Evolutionary conservation across 1,284 basidiomycete species (phyloP).

Genomic region (Ceratobasidium sp.): DNA sequence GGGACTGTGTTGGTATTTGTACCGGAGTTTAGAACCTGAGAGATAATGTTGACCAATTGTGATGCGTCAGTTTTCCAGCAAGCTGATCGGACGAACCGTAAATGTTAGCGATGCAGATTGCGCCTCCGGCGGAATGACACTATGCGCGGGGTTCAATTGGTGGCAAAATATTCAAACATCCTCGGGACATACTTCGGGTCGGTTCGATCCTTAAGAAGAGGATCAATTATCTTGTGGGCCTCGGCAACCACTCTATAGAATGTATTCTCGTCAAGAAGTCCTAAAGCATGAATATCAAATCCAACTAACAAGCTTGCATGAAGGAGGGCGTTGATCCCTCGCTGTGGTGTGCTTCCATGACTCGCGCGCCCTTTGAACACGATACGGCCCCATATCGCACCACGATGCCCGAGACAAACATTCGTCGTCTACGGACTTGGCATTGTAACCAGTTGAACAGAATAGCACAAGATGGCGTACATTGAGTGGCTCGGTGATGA

Average conservation of each 20-base stretch:
- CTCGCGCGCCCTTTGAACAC: conserved; percentile 38
- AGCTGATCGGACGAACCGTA: conserved; percentile 23
- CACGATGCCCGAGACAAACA: conserved; percentile 40
- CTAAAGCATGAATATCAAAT: neutral
- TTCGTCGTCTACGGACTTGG: conserved; percentile 17
- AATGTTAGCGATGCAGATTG: conserved; percentile 39
- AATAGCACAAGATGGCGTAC: neutral
- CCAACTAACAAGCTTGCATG: conserved; percentile 13
- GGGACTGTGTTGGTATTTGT: conserved; percentile 41
- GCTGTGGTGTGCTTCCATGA: conserved; percentile 41
- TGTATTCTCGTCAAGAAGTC: neutral
- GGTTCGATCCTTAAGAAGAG: neutral
- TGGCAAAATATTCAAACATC: neutral
- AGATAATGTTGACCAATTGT: neutral
- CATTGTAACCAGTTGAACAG: neutral
- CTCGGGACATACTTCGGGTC: neutral
- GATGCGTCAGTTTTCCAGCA: neutral
- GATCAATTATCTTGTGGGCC: conserved; percentile 30
- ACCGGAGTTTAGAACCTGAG: conserved; percentile 33
- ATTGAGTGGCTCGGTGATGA: conserved; percentile 41
- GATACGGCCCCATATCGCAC: conserved; percentile 40
- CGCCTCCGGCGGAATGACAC: conserved; percentile 40
- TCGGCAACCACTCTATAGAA: conserved; percentile 18
- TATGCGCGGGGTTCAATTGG: neutral
- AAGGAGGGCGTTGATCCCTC: conserved; percentile 39